Evolutionary conservation across 441 rosid species (phyloP).

Genomic region (Adansonia grandidieri): DNA sequence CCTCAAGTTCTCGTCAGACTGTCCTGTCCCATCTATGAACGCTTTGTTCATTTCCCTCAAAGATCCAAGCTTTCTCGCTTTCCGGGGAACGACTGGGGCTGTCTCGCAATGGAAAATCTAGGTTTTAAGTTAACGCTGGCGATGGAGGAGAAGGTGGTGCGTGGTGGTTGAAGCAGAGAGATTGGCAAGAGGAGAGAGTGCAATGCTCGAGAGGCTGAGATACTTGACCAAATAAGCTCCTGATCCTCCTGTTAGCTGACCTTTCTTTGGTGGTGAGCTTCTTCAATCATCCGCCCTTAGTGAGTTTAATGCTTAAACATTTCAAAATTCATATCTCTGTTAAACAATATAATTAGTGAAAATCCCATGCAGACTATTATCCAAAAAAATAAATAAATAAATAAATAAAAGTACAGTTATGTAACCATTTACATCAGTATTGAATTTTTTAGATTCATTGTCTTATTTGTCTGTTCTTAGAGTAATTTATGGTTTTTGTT

Average conservation of each 20-base stretch:
- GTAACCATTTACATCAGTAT: too few relatives aligned
- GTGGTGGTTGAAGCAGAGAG: constrained; percentile 49
- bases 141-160: constrained; percentile 35
- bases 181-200: constrained; percentile 67
- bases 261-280: constrained; percentile 75
- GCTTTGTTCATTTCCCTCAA: constrained; percentile 21
- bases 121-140: constrained; percentile 43
- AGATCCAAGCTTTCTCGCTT: constrained; percentile 23
- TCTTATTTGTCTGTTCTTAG: too few relatives aligned
- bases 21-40: constrained; percentile 11
- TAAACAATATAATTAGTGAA: background rate
- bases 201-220: constrained; percentile 86
- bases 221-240: constrained; percentile 81
- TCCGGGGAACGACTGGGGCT: constrained; percentile 28
- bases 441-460: too few relatives aligned
- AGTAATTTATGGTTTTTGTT: too few relatives aligned
- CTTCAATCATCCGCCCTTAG: background rate
- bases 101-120: constrained; percentile 27
- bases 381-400: too few relatives aligned
- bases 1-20: constrained; percentile 26
- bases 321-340: background rate
- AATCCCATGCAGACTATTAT: background rate
- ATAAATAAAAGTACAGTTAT: too few relatives aligned
- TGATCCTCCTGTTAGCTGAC: constrained; percentile 74
- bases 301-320: background rate